phyloP scores from a whole-genome alignment of 768 basidiomycete genomes.

The Termitomyces sp. region DNA sequence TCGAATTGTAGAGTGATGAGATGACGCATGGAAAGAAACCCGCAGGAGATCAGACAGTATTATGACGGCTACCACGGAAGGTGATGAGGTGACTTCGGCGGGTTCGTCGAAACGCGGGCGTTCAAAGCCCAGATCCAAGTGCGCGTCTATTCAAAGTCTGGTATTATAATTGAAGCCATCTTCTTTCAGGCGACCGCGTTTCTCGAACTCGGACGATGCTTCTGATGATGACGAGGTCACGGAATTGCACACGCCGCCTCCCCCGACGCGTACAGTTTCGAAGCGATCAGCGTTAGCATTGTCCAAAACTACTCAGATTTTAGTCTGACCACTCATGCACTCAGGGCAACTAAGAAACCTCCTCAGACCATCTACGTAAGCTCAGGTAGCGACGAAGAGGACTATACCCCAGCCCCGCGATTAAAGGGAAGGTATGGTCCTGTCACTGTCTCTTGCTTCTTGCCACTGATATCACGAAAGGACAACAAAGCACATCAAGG shows the following conservation, averaged over 20 bases:
- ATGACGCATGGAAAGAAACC: background rate
- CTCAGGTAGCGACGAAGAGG: conserved; percentile 34
- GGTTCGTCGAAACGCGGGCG: conserved; percentile 24
- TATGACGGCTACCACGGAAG: conserved; percentile 36
- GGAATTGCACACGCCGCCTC: conserved; percentile 26
- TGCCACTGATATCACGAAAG: conserved; percentile 5
- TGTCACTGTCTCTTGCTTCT: conserved; percentile 1
- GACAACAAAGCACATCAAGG: conserved; percentile 20
- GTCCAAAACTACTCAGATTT: background rate
- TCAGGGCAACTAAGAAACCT: conserved; percentile 36
- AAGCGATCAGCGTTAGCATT: conserved; percentile 52
- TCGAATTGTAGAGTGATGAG: background rate
- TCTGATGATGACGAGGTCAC: conserved; percentile 33
- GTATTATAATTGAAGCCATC: background rate
- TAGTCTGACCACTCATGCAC: background rate
- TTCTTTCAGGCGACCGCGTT: conserved; percentile 41
- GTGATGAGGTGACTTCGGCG: conserved; percentile 27
- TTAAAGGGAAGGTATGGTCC: conserved; percentile 10
- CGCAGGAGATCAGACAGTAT: conserved; percentile 58
- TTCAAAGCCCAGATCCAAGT: conserved; percentile 37
- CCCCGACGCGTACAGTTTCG: conserved; percentile 44
- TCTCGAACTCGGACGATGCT: conserved; percentile 47
- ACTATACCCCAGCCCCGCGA: conserved; percentile 14
- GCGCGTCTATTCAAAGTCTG: conserved; percentile 11
- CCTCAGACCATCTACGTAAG: conserved; percentile 28